These are phyloP conservation scores for Phaeosphaeriaceae sp. DNA, from an alignment of 2,329 filamentous ascomycete species.

Conservation along the genomic window DNA sequence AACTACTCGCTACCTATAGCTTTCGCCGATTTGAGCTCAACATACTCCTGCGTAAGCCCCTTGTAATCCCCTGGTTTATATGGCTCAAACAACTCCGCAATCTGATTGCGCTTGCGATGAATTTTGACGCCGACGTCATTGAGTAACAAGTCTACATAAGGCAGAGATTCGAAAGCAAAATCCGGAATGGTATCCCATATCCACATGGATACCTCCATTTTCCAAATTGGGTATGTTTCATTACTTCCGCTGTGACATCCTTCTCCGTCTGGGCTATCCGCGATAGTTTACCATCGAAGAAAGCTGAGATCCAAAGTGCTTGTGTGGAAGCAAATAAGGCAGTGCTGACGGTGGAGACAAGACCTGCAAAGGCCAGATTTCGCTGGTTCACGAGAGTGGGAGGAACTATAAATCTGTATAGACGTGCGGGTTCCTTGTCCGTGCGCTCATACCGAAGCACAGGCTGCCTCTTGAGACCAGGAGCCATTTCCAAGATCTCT, in stretches of 20 bases:
- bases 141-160: slow-evolving; percentile 73
- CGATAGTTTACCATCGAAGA: slow-evolving; percentile 60
- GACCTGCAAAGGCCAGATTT: slow-evolving; percentile 46
- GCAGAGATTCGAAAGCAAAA: slow-evolving; percentile 75
- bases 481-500: slow-evolving; percentile 60
- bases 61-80: slow-evolving; percentile 65
- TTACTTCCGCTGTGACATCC: slow-evolving; percentile 40
- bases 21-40: background rate
- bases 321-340: slow-evolving; percentile 36
- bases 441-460: slow-evolving; percentile 23
- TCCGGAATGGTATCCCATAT: slow-evolving; percentile 67
- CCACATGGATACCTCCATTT: slow-evolving; percentile 72
- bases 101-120: slow-evolving; percentile 60
- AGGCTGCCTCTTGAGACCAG: slow-evolving; percentile 58
- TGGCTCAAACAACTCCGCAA: slow-evolving; percentile 59
- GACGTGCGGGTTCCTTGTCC: slow-evolving; percentile 27
- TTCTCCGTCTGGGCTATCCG: slow-evolving; percentile 12
- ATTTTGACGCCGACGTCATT: slow-evolving; percentile 67
- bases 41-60: slow-evolving; percentile 61
- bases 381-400: slow-evolving; percentile 27
- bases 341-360: slow-evolving; percentile 40
- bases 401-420: slow-evolving; percentile 48
- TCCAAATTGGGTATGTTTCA: slow-evolving; percentile 70
- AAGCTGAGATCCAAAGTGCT: slow-evolving; percentile 60
- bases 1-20: background rate